A percentile compares a stretch with the other conserved stretches of the same genome.
phyloP scores from a whole-genome alignment of 129 eudicot genomes.

The Centella asiatica region DNA sequence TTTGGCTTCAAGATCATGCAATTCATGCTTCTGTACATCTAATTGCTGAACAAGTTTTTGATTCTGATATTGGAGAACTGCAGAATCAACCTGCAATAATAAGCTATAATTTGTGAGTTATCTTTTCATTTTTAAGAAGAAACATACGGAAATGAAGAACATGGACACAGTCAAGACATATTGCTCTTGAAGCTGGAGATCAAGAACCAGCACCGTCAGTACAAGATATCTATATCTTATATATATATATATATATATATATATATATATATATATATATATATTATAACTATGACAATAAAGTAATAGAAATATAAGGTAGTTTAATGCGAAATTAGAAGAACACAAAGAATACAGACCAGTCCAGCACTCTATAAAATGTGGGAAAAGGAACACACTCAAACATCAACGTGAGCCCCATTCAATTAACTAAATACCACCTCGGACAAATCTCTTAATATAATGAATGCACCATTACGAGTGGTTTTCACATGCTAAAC shows the following conservation, averaged over 20 bases:
- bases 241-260: not conserved
- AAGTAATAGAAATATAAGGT: too few species aligned
- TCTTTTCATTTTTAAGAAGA: not conserved
- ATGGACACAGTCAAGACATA: too few species aligned
- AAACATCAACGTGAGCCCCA: too few species aligned
- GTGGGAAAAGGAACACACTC: too few species aligned
- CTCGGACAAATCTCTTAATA: too few species aligned
- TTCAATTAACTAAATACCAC: too few species aligned
- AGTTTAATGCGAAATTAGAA: too few species aligned
- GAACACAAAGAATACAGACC: too few species aligned
- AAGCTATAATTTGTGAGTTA: not conserved
- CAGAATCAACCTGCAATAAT: conserved; percentile 76
- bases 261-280: not conserved
- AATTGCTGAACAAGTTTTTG: conserved; percentile 91
- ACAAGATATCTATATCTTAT: not conserved
- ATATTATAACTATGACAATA: too few species aligned
- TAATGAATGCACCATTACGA: too few species aligned
- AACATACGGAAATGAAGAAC: not conserved
- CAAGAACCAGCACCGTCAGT: not conserved
- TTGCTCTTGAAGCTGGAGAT: not conserved
- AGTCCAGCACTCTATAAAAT: too few species aligned
- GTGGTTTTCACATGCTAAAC: too few species aligned
- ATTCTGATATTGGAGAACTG: conserved; percentile 87
- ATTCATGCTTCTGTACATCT: conserved; percentile 77
- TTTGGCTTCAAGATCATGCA: conserved; percentile 80